Conservation (phyloP, 768 basidiomycete species). For the Mycena alexandri region DNA sequence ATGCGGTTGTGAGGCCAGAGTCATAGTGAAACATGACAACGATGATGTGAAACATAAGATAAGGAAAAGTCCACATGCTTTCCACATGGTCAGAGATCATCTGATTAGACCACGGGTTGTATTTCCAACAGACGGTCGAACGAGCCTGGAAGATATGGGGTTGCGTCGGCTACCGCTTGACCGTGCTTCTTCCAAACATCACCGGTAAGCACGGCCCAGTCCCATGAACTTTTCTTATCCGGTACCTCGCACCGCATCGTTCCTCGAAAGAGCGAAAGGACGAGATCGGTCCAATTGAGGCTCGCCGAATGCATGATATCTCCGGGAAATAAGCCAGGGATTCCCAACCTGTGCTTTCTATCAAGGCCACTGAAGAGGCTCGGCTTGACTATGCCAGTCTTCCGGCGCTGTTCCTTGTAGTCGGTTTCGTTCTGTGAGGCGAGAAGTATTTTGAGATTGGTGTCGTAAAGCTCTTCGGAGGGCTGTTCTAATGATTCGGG, state of each 20-base stretch:
- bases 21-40: too few species aligned
- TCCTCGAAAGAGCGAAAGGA: conserved; percentile 43
- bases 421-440: conserved; percentile 15
- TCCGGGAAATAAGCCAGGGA: conserved; percentile 42
- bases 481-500: not conserved
- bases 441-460: not conserved
- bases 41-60: too few species aligned
- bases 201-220: too few species aligned
- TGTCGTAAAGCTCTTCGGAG: not conserved
- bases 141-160: too few species aligned
- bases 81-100: too few species aligned
- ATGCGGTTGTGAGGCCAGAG: too few species aligned
- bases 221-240: too few species aligned
- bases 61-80: too few species aligned
- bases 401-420: conserved; percentile 20
- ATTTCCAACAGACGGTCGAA: too few species aligned
- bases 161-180: too few species aligned
- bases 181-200: too few species aligned
- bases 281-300: conserved; percentile 47
- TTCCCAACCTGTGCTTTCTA: conserved; percentile 11
- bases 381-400: conserved; percentile 47
- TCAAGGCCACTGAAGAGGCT: conserved; percentile 45
- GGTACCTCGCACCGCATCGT: not conserved
- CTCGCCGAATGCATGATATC: conserved; percentile 49
- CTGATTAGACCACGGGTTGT: too few species aligned